Conservation (phyloP, 2,329 filamentous ascomycete species). For the Plectosphaerella cucumerina region DNA sequence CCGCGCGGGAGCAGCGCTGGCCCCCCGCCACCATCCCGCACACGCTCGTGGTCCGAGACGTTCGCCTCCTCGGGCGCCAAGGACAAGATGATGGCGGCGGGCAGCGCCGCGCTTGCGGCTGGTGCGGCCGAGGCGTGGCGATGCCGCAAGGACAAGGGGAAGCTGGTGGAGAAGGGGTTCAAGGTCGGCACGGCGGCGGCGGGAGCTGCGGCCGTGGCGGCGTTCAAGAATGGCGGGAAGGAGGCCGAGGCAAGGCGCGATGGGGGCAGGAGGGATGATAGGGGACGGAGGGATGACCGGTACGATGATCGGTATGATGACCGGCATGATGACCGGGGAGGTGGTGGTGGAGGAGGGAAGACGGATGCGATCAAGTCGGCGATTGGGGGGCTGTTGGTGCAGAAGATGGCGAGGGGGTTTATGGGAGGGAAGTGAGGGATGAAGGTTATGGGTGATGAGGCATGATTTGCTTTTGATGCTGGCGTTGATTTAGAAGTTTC, state of each 20-base stretch:
- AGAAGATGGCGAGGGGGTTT: constrained; percentile 6
- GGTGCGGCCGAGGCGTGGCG: constrained; percentile 11
- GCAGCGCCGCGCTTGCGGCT: constrained; percentile 9
- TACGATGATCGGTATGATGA: background rate
- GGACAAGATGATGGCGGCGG: constrained; percentile 9
- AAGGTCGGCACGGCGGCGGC: constrained; percentile 11
- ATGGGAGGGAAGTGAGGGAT: background rate
- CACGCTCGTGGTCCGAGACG: background rate
- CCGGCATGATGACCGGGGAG: no score
- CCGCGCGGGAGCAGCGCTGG: background rate
- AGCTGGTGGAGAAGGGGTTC: constrained; percentile 9
- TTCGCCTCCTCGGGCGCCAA: background rate
- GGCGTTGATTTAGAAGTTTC: background rate
- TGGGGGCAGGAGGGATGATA: background rate
- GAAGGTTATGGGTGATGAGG: background rate
- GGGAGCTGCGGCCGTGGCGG: constrained; percentile 12
- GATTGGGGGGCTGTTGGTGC: constrained; percentile 10
- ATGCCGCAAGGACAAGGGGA: constrained; percentile 10
- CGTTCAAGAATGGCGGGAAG: constrained; percentile 6
- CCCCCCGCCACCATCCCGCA: background rate
- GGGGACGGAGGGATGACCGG: background rate
- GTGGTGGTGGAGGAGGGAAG: background rate
- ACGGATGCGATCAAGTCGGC: constrained; percentile 8
- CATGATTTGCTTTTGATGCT: background rate
- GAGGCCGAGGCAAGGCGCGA: background rate